phyloP scores from a whole-genome alignment of 1,284 basidiomycete genomes.

The Pterulicium gracile region DNA sequence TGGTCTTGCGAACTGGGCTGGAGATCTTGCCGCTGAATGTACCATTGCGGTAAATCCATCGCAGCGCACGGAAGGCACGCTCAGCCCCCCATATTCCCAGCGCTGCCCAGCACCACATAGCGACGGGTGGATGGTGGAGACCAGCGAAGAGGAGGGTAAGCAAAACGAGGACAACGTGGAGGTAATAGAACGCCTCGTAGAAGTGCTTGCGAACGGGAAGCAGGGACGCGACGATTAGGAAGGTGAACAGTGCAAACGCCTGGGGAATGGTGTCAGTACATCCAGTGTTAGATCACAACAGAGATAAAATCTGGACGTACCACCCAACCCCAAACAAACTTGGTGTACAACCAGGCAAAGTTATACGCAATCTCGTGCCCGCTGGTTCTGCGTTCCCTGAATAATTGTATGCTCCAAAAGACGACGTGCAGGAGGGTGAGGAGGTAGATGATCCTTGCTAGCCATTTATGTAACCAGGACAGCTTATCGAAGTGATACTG shows the following conservation, averaged over 20 bases:
- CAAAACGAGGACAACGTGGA: constrained; percentile 60
- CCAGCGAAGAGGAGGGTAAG: constrained; percentile 50
- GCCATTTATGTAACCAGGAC: constrained; percentile 60
- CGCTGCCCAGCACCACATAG: constrained; percentile 62
- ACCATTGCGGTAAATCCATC: constrained; percentile 60
- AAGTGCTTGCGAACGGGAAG: constrained; percentile 51
- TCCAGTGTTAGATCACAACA: constrained; percentile 1
- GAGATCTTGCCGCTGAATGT: constrained; percentile 19
- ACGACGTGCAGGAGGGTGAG: constrained; percentile 59
- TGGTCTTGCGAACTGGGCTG: neutral
- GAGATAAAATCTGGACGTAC: constrained; percentile 29
- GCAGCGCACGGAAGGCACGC: constrained; percentile 45
- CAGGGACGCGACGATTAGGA: constrained; percentile 55
- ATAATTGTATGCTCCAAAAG: constrained; percentile 71
- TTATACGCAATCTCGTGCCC: constrained; percentile 47
- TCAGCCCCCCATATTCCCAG: constrained; percentile 59
- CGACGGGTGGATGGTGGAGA: constrained; percentile 61
- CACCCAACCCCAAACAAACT: constrained; percentile 67
- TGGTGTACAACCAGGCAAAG: constrained; percentile 55
- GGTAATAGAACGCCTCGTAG: constrained; percentile 72
- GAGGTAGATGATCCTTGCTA: constrained; percentile 66
- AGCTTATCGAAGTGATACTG: constrained; percentile 75
- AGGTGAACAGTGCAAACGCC: constrained; percentile 65
- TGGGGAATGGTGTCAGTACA: constrained; percentile 15
- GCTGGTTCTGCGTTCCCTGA: constrained; percentile 34